Evolutionary conservation across 768 basidiomycete species (phyloP).

Genomic region (Xerocomus spinulosus): DNA sequence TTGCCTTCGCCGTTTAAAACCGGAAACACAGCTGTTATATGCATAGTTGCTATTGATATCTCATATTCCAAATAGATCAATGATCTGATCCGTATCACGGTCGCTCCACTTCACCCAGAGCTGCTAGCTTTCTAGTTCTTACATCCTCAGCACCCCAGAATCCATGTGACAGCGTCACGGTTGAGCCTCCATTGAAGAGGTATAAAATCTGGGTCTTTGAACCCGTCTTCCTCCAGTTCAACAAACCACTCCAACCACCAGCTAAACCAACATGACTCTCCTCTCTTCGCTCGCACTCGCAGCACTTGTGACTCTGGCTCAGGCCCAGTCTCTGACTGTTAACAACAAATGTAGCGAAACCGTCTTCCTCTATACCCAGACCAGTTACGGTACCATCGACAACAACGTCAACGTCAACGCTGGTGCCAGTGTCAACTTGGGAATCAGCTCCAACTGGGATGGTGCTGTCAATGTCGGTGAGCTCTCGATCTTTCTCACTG

Average conservation of each 20-base stretch:
- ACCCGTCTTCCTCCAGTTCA: neutral
- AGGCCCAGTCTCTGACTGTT: slow-evolving; percentile 26
- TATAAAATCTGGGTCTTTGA: slow-evolving; percentile 12
- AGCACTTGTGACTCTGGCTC: slow-evolving; percentile 15
- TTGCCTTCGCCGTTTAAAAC: no score
- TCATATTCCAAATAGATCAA: no score
- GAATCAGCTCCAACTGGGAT: slow-evolving; percentile 30
- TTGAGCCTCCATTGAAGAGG: neutral
- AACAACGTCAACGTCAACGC: slow-evolving; percentile 5
- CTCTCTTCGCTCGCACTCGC: slow-evolving; percentile 18
- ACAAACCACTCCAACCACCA: neutral
- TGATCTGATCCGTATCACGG: no score
- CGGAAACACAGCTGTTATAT: no score
- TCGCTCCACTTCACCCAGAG: no score
- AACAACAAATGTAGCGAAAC: slow-evolving; percentile 12
- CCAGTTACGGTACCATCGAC: slow-evolving; percentile 21
- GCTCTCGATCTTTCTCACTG: neutral
- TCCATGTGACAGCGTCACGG: neutral
- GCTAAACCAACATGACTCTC: slow-evolving; percentile 16
- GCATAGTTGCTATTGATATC: no score
- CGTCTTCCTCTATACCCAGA: slow-evolving; percentile 29
- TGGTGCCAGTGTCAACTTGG: neutral
- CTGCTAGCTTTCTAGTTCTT: neutral
- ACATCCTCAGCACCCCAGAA: neutral
- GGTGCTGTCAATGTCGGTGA: slow-evolving; percentile 30